Percentiles rank a stretch among this genome's conserved stretches.
Conservation (phyloP, 2,329 filamentous ascomycete genomes). For the Cercospora sojina region DNA sequence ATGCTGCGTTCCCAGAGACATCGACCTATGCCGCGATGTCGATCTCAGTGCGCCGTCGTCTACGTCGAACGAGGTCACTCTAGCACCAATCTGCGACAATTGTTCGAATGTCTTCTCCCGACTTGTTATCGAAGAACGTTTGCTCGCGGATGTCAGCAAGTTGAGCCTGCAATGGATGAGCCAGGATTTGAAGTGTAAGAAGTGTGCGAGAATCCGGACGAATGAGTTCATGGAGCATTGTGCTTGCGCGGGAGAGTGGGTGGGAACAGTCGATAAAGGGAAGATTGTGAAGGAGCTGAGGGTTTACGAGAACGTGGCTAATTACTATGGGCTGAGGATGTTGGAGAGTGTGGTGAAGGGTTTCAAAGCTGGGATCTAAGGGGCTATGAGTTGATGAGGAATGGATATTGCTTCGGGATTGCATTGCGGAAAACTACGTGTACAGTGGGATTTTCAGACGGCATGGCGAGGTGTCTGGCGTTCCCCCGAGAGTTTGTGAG, state of each 20-base stretch:
- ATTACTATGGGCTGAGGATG: constrained; percentile 79
- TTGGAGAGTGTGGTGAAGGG: constrained; percentile 65
- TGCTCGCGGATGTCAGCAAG: constrained; percentile 74
- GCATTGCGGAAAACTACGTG: not conserved
- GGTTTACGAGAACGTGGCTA: constrained; percentile 72
- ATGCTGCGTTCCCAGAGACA: constrained; percentile 83
- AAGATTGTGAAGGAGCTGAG: constrained; percentile 64
- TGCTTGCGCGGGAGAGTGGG: constrained; percentile 85
- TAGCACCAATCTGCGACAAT: constrained; percentile 53
- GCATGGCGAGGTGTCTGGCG: not conserved
- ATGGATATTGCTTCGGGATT: not conserved
- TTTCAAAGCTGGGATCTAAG: constrained; percentile 12
- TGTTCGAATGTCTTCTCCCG: constrained; percentile 75
- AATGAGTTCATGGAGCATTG: constrained; percentile 99
- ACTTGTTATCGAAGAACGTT: constrained; percentile 77
- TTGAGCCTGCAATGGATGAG: constrained; percentile 77
- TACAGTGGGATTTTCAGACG: not conserved
- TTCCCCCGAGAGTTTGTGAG: not conserved
- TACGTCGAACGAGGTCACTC: constrained; percentile 22
- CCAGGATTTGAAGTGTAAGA: constrained; percentile 86
- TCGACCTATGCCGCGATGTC: constrained; percentile 90
- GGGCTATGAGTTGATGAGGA: not conserved
- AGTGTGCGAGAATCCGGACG: constrained; percentile 63
- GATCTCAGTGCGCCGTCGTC: constrained; percentile 57
- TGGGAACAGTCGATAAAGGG: constrained; percentile 64